Conservation (phyloP, 2,329 filamentous ascomycete species). For the Beauveria brongniartii region DNA sequence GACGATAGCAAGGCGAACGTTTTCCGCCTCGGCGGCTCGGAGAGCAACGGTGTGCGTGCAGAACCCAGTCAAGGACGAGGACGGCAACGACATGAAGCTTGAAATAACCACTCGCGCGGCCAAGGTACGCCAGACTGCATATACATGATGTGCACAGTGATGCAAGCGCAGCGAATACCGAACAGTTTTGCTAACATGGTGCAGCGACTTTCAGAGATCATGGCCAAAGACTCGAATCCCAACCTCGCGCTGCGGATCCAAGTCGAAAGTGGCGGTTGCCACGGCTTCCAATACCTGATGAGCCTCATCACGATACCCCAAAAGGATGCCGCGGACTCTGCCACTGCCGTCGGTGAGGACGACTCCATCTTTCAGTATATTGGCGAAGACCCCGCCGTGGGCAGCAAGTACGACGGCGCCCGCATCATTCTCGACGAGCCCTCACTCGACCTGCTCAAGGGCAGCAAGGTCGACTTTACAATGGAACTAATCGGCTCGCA, state of each 20-base stretch:
- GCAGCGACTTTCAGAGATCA: slow-evolving; percentile 69
- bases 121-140: slow-evolving; percentile 44
- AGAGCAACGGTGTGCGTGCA: slow-evolving; percentile 41
- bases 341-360: slow-evolving; percentile 51
- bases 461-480: slow-evolving; percentile 93
- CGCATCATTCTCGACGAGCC: slow-evolving; percentile 84
- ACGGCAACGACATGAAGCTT: slow-evolving; percentile 75
- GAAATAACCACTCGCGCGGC: slow-evolving; percentile 79
- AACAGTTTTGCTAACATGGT: not conserved
- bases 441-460: slow-evolving; percentile 80
- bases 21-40: slow-evolving; percentile 29
- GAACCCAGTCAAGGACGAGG: slow-evolving; percentile 74
- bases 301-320: slow-evolving; percentile 60
- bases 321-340: slow-evolving; percentile 24
- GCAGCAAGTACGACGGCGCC: slow-evolving; percentile 34
- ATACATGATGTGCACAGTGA: too few species aligned
- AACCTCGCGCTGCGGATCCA: slow-evolving; percentile 81
- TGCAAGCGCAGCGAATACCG: too few species aligned
- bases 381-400: slow-evolving; percentile 33
- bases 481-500: slow-evolving; percentile 84
- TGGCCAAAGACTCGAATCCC: slow-evolving; percentile 63
- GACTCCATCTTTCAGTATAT: slow-evolving; percentile 80
- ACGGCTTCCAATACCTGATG: slow-evolving; percentile 98
- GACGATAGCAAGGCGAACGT: slow-evolving; percentile 19
- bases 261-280: slow-evolving; percentile 89